Evolutionary conservation across 176 grass and related monocot genomes (phyloP), one percentile per base, ranked within the genome.

Genomic region (Aegilops sharonensis): DNA sequence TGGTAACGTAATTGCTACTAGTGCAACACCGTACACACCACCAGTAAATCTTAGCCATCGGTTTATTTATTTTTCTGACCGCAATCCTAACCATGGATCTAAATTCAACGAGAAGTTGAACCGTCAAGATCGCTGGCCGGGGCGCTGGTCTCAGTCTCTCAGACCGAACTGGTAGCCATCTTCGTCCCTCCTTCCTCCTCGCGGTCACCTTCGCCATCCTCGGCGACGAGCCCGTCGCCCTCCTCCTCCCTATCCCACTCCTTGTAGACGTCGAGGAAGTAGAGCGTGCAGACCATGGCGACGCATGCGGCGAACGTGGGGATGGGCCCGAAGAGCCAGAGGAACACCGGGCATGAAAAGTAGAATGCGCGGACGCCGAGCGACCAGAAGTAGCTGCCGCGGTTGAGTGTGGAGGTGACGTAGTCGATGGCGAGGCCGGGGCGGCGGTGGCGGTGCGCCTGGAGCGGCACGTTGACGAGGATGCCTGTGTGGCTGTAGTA

Each of bases 401-500:
- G 75, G 89, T 94, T 89, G 80, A 94, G 36, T 17, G 81, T 57
- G 10, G 23, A 25, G 52, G 89, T 88, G 50, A 94, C 89, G 72
- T 89, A 94, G 21, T 74, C 92, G 76, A 83, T 36, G 59, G 84
- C 85, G 66, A 57, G 45, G 0, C 34, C 65, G 14, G 76, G 79
- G 32, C 35, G 84, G 45, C 77, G 20, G 17, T 21, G 81, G 50
- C 64, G 85, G 72, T 85, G 89, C 10, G 74, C 85, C 13, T 10
- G 34, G 18, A 86, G 36, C 9, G 92, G 95, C 4, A 94, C 92
- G 80, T 87, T 85, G n/a, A 97, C 79, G 68, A 97, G 90, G 27
- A 94, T 43, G 18, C 92, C 69, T 24, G 90, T 47, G 67, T 97
- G 91, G 89, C 79, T 97, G 90, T 97, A 97, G 89, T 91, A 94